Base-by-base conservation (phyloP, 768 basidiomycete species). In the Tubosaeta sp. region DNA sequence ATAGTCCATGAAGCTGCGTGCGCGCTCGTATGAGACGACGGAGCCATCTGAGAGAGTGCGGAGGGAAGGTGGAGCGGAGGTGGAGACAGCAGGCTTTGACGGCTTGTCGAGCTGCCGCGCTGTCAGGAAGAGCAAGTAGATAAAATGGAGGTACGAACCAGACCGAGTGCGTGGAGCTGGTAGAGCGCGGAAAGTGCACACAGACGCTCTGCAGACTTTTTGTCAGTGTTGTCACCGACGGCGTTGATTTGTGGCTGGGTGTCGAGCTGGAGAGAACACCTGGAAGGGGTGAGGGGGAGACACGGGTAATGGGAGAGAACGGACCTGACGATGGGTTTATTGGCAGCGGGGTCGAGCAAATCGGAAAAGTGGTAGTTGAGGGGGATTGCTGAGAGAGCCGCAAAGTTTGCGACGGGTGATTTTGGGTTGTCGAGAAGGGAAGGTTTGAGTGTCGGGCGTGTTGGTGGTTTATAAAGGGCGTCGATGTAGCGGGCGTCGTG, bases 1-100 rank as follows among this genome's bases (percentile, higher is more conserved):
- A 67, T 88, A 97, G 57, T 95, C 94, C 86, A 97, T 94, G 74
- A 97, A 97, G 54, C 80, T 82, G 45, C 86, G 82, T 4, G 92
- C 91, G 47, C 79, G 78, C 47, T 91, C 88, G 46, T 85, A 85
- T 7, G 72, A 72, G 56, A 94, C 79, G 19, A 70, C 61, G 11
- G 81, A 76, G 25, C 83, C 82, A 61, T 92, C 86, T 3, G 84
- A 80, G 11, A 94, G 63, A 7, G 59, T 64, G 31, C 72, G 72
- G 14, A 67, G 64, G 2, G 54, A 48, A 7, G 57, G 50, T 29
- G 53, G 47, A 0, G 56, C 25, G 11, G 57, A 51, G 0, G 26
- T 11, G 17, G 63, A 41, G 2, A 43, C 33, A 1, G 51, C 17
- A 2, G 58, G n/a, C 38, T 68, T 68, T 51, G 70, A n/a, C 17